phyloP scores from a whole-genome alignment of 225 moss, liverwort and hornwort genomes.

The Asterella californica region DNA sequence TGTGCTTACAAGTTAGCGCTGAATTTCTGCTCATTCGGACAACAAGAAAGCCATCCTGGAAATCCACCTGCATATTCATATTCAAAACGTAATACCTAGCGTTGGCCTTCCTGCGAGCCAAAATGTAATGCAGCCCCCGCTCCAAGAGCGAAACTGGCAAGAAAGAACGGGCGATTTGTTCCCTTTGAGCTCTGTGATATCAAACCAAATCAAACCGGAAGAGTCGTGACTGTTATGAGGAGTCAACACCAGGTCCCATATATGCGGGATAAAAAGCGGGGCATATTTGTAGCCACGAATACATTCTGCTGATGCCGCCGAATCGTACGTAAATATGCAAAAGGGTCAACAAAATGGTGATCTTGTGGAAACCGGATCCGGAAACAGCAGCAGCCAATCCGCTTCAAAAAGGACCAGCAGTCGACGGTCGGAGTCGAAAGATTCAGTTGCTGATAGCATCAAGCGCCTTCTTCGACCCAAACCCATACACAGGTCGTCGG shows the following conservation, averaged over 20 bases:
- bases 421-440: background rate
- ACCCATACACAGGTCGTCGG: background rate
- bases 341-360: background rate
- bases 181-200: background rate
- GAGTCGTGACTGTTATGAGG: constrained; percentile 11
- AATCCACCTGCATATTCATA: too few relatives aligned
- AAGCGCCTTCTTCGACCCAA: background rate
- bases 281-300: background rate
- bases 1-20: too few relatives aligned
- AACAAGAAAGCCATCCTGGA: too few relatives aligned
- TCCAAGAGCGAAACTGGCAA: too few relatives aligned
- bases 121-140: too few relatives aligned
- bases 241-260: background rate
- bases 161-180: too few relatives aligned
- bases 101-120: too few relatives aligned
- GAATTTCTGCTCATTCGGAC: too few relatives aligned
- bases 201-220: background rate
- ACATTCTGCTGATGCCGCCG: background rate
- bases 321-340: background rate
- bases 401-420: background rate
- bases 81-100: too few relatives aligned
- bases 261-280: background rate
- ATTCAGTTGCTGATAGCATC: background rate
- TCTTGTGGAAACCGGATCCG: background rate
- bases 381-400: background rate